Evolutionary conservation across 225 moss, liverwort and hornwort genomes (phyloP).

Genomic region (Polytrichum formosum): DNA sequence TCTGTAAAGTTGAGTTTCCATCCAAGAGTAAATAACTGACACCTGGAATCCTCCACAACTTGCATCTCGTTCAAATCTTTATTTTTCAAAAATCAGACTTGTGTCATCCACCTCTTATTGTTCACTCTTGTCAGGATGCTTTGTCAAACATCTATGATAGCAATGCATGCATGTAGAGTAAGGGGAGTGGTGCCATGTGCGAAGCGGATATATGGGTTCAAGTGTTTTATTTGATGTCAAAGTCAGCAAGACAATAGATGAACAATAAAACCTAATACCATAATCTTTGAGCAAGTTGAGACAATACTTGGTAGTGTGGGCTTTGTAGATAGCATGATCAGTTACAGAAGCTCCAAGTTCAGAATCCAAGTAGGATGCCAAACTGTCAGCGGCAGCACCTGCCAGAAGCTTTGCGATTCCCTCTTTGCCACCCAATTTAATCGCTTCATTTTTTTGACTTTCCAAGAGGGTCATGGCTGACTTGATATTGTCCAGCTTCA

Average conservation of each 20-base stretch:
- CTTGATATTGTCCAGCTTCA: conserved; percentile 60
- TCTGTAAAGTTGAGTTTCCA: background rate
- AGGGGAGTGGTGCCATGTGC: background rate
- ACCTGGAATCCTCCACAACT: background rate
- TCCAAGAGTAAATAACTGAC: background rate
- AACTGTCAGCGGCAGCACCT: conserved; percentile 63
- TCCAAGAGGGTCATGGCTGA: conserved; percentile 39
- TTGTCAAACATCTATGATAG: background rate
- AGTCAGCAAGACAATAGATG: background rate
- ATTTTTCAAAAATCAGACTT: background rate
- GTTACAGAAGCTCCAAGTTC: conserved; percentile 59
- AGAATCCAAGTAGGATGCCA: conserved; percentile 77
- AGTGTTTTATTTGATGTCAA: background rate
- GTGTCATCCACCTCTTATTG: background rate
- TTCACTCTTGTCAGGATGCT: background rate
- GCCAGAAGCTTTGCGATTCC: conserved; percentile 60
- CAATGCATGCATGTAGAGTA: background rate
- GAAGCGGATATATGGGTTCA: too few relatives aligned
- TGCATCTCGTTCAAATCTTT: background rate
- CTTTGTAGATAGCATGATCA: conserved; percentile 78
- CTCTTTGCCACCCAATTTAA: conserved; percentile 49
- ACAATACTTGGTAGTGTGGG: conserved; percentile 75
- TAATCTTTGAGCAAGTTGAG: background rate
- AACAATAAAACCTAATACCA: conserved; percentile 1
- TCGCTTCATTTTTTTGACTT: conserved; percentile 39